These are phyloP conservation scores for Penicillium pulvis DNA, from an alignment of 495 filamentous ascomycete species.

Conservation along the genomic window DNA sequence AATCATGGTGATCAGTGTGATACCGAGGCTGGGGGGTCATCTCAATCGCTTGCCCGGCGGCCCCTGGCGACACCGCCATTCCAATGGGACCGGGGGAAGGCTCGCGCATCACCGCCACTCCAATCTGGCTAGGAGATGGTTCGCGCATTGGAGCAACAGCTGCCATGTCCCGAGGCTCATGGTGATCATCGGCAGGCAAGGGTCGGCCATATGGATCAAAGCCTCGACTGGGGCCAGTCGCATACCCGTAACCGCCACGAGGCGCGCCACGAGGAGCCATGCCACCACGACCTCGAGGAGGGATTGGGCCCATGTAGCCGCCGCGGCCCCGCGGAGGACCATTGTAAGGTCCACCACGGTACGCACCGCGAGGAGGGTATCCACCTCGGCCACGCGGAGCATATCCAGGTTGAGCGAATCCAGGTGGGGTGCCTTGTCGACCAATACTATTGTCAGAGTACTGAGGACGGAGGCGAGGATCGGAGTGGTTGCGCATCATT, in stretches of 20 bases:
- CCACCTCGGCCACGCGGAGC: conserved; percentile 57
- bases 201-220: conserved; percentile 29
- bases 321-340: conserved; percentile 40
- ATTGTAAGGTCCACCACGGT: conserved; percentile 55
- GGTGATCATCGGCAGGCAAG: conserved; percentile 32
- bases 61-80: conserved; percentile 53
- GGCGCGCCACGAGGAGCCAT: conserved; percentile 52
- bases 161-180: conserved; percentile 33
- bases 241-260: conserved; percentile 33
- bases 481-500: conserved; percentile 44
- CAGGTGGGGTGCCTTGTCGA: conserved; percentile 50
- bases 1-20: conserved; percentile 46
- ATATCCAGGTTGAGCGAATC: conserved; percentile 36
- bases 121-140: conserved; percentile 61
- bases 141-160: conserved; percentile 31
- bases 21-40: conserved; percentile 62
- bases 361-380: conserved; percentile 59
- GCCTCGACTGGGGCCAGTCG: conserved; percentile 29
- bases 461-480: conserved; percentile 57
- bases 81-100: conserved; percentile 62
- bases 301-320: conserved; percentile 40
- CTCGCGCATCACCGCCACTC: conserved; percentile 50
- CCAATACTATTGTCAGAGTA: conserved; percentile 62
- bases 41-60: conserved; percentile 76
- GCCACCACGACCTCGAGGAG: conserved; percentile 30